These are phyloP conservation scores for Backusella mclennaniae DNA, from an alignment of 192 early-diverging fungal species.

Conservation along the genomic window DNA sequence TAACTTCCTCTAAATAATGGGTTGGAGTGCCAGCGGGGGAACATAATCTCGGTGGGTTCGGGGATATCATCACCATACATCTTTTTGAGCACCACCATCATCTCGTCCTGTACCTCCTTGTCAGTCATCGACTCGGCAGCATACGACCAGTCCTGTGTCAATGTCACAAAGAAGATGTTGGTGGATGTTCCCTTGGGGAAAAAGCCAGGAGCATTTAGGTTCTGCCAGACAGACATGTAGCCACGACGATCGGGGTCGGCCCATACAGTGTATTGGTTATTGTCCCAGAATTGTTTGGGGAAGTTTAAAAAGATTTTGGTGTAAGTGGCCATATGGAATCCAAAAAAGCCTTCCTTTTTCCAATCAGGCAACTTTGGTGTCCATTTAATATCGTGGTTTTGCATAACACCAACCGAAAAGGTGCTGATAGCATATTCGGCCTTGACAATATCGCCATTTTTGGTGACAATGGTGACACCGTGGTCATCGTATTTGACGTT, in stretches of 20 bases:
- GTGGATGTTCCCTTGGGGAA: slow-evolving; percentile 21
- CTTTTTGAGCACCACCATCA: slow-evolving; percentile 26
- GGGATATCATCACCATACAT: slow-evolving; percentile 36
- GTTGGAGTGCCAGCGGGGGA: slow-evolving; percentile 38
- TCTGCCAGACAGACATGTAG: slow-evolving; percentile 31
- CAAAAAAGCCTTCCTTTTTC: slow-evolving; percentile 37
- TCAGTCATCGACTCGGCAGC: slow-evolving; percentile 25
- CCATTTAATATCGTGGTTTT: slow-evolving; percentile 35
- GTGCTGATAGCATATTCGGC: slow-evolving; percentile 44
- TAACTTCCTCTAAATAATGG: slow-evolving; percentile 40
- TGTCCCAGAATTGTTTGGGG: slow-evolving; percentile 36
- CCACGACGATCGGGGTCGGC: slow-evolving; percentile 32
- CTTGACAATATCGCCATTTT: slow-evolving; percentile 22
- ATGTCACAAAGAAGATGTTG: slow-evolving; percentile 36
- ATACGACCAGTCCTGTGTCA: slow-evolving; percentile 31
- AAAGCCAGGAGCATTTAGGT: slow-evolving; percentile 31
- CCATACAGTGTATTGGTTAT: slow-evolving; percentile 35
- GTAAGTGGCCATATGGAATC: slow-evolving; percentile 44
- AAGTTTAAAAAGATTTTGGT: slow-evolving; percentile 41
- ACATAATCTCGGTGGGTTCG: slow-evolving; percentile 27
- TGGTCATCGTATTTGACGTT: slow-evolving; percentile 24
- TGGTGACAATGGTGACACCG: slow-evolving; percentile 30
- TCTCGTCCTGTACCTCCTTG: slow-evolving; percentile 24
- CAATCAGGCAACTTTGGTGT: slow-evolving; percentile 33
- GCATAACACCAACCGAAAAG: slow-evolving; percentile 39